Conservation (phyloP, 2,329 filamentous ascomycete species). For the Xylariaceae sp. region DNA sequence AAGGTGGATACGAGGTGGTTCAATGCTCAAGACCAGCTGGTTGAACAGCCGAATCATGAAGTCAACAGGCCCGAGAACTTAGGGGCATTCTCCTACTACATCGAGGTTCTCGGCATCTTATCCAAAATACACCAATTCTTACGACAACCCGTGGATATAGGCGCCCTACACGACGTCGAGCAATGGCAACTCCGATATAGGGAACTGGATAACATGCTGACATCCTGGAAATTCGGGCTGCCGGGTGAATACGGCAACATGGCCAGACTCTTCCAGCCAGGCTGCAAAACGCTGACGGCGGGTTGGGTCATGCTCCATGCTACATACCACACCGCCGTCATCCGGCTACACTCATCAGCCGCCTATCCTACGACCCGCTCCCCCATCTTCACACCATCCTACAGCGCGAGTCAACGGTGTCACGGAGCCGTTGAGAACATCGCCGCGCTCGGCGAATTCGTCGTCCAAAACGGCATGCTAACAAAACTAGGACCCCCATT, state of each 20-base stretch:
- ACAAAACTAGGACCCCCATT: slow-evolving; percentile 82
- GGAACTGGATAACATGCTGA: slow-evolving; percentile 73
- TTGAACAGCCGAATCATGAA: slow-evolving; percentile 52
- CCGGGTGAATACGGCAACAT: slow-evolving; percentile 82
- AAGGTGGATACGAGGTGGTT: slow-evolving; percentile 84
- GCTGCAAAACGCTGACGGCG: slow-evolving; percentile 65
- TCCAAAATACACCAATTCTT: slow-evolving; percentile 85
- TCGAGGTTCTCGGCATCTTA: slow-evolving; percentile 82
- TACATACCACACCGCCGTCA: slow-evolving; percentile 84
- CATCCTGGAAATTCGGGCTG: slow-evolving; percentile 77
- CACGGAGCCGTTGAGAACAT: slow-evolving; percentile 79
- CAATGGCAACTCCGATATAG: slow-evolving; percentile 85
- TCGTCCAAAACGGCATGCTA: slow-evolving; percentile 68
- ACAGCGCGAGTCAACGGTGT: slow-evolving; percentile 77
- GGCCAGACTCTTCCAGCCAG: slow-evolving; percentile 67
- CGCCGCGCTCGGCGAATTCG: slow-evolving; percentile 70
- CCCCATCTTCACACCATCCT: slow-evolving; percentile 83
- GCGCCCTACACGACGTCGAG: slow-evolving; percentile 76
- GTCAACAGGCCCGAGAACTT: slow-evolving; percentile 72
- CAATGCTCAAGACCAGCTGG: slow-evolving; percentile 43
- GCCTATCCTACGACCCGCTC: slow-evolving; percentile 87
- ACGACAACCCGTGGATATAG: slow-evolving; percentile 85
- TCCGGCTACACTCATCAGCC: slow-evolving; percentile 84
- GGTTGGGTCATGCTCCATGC: slow-evolving; percentile 89
- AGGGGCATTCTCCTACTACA: slow-evolving; percentile 82